Conservation (phyloP, 2,329 filamentous ascomycete species). For the Lasiodiplodia gonubiensis region DNA sequence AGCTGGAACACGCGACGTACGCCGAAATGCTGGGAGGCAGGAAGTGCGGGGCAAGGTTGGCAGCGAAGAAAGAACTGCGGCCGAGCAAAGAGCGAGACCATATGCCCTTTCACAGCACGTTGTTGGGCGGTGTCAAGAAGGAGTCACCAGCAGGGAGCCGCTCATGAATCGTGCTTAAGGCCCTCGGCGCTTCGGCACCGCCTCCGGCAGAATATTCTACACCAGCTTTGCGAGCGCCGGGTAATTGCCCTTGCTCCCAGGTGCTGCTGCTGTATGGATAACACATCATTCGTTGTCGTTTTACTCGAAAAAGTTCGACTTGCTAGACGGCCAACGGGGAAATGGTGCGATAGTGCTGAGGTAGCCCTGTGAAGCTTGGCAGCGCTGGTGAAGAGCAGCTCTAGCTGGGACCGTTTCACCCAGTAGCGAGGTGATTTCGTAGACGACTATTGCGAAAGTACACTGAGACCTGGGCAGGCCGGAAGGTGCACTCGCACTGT, state of each 20-base stretch:
- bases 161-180: conserved; percentile 9
- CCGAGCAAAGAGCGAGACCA: conserved; percentile 12
- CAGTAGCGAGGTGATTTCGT: neutral
- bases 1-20: neutral
- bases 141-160: conserved; percentile 17
- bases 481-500: neutral
- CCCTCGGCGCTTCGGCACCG: conserved; percentile 19
- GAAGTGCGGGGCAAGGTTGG: neutral
- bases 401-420: too few species aligned
- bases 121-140: conserved; percentile 19
- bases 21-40: neutral
- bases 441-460: neutral
- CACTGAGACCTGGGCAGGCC: neutral
- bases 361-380: neutral
- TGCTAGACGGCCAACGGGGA: neutral
- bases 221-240: neutral
- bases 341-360: neutral
- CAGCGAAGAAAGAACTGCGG: neutral
- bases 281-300: neutral
- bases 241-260: neutral
- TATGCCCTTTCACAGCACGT: conserved; percentile 2
- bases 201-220: conserved; percentile 11
- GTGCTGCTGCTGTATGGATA: neutral
- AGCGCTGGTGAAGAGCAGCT: neutral
- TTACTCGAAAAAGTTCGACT: neutral